Percentiles rank a stretch among this genome's conserved stretches.
phyloP scores from a whole-genome alignment of 2,329 filamentous ascomycete genomes.

The Paramyrothecium roridum region DNA sequence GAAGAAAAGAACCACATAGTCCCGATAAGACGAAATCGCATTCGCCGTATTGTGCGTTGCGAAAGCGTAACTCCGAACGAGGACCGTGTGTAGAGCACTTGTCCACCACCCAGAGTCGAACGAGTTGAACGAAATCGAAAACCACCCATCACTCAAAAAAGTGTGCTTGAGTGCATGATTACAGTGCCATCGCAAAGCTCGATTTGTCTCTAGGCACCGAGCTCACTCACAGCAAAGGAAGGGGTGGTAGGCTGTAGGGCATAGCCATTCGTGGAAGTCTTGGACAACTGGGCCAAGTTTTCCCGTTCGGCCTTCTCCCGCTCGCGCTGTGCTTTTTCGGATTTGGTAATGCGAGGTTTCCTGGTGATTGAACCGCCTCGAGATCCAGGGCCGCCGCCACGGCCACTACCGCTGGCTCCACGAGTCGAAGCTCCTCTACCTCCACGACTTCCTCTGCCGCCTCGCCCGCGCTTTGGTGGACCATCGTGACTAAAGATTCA shows the following conservation, averaged over 20 bases:
- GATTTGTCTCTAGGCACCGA: slow-evolving; percentile 22
- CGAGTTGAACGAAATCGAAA: too few species aligned
- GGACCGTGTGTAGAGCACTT: too few species aligned
- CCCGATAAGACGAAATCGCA: too few species aligned
- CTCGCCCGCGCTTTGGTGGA: slow-evolving; percentile 65
- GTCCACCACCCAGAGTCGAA: too few species aligned
- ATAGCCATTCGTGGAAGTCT: slow-evolving; percentile 33
- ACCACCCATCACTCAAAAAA: too few species aligned
- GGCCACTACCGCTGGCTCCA: slow-evolving; percentile 37
- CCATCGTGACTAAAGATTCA: slow-evolving; percentile 60
- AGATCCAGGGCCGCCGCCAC: slow-evolving; percentile 61
- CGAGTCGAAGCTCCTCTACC: slow-evolving; percentile 64
- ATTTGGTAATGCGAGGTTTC: slow-evolving; percentile 84
- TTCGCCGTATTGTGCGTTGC: too few species aligned
- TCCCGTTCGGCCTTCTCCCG: slow-evolving; percentile 77
- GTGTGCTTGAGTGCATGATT: too few species aligned
- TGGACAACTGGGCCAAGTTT: slow-evolving; percentile 35
- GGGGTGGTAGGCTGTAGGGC: slow-evolving; percentile 33
- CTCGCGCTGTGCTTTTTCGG: slow-evolving; percentile 77
- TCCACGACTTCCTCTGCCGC: slow-evolving; percentile 47
- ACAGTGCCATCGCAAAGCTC: too few species aligned
- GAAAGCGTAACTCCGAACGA: too few species aligned
- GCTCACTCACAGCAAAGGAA: slow-evolving; percentile 31
- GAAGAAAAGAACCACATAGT: too few species aligned
- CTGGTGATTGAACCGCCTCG: slow-evolving; percentile 71